Percentiles rank a stretch among this genome's conserved stretches.
Conservation (phyloP, 2,329 filamentous ascomycete genomes). For the Calonectria montana region DNA sequence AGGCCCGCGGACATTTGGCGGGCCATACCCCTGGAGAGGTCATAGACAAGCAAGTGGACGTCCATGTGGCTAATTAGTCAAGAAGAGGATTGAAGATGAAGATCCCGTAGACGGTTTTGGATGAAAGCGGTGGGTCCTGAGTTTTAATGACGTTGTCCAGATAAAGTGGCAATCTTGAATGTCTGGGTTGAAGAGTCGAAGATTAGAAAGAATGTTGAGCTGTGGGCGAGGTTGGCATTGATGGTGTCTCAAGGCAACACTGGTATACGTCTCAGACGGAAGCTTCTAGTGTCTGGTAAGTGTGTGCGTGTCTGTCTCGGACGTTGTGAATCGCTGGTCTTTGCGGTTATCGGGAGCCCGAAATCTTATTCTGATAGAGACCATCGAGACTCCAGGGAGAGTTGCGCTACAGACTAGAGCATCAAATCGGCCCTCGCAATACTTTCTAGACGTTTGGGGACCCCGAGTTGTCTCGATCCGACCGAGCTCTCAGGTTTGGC, state of each 20-base stretch:
- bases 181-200: neutral
- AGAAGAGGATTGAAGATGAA: neutral
- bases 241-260: slow-evolving; percentile 36
- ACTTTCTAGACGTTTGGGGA: neutral
- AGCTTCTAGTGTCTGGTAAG: slow-evolving; percentile 38
- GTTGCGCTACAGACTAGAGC: neutral
- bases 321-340: neutral
- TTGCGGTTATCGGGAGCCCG: neutral
- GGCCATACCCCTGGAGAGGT: slow-evolving; percentile 74
- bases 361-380: neutral
- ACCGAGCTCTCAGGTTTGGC: neutral
- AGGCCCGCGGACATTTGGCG: slow-evolving; percentile 65
- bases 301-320: neutral
- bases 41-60: slow-evolving; percentile 82
- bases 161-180: neutral
- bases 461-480: neutral
- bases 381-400: neutral
- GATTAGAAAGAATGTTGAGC: neutral
- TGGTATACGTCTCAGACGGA: slow-evolving; percentile 35
- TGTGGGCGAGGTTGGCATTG: neutral
- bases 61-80: slow-evolving; percentile 66
- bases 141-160: neutral
- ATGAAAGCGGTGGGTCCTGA: neutral
- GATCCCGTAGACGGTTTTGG: neutral
- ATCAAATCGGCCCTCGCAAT: no score